Base-by-base conservation (phyloP, 495 filamentous ascomycete genomes). In the Talaromyces wortmannii region DNA sequence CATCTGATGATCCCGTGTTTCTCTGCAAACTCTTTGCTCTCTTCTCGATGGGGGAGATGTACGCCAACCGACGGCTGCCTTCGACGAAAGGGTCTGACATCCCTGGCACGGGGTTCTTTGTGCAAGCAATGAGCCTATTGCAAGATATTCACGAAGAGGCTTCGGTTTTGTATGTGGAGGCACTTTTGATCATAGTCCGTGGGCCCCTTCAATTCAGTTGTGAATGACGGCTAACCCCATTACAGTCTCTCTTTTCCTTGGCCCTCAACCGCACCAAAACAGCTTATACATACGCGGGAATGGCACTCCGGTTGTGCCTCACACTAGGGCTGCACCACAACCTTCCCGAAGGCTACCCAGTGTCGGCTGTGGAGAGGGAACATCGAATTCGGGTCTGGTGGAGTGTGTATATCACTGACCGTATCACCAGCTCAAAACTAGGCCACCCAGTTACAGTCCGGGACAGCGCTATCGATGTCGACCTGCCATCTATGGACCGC, bases 61-160 rank as follows among this genome's bases (percentile, higher is more conserved):
- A 59, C 44, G 42, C 57, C 5, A 56, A 57, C 49, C 47, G 57
- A 50, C 48, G 50, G 43, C 42, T 50, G 30, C 16, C 40, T 10
- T 45, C 48, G n/a, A 43, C 46, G 7, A 43, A 53, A 18, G 53
- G 62, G 6, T 56, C 62, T 17, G 43, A 57, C 17, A 47, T 59
- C n/a, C 57, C 57, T 13, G 57, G 57, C 30, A 57, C 57, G 7
- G 57, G 47, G 0, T 73, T 66, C 51, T 69, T 68, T 61, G 62
- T 62, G 0, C 61, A 64, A 31, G 67, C 69, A 2, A 67, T 69
- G 58, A 64, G 52, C 31, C 16, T 67, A 5, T 32, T 42, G n/a
- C 42, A 48, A n/a, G 52, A 48, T 45, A 33, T 55, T 23, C 52
- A 55, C n/a, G 52, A 55, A 5, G 52, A 55, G 31, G 42, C 45